Percentiles rank a stretch among this genome's conserved stretches.
Conservation (phyloP, 306 rosid genomes). For the Vicia faba region DNA sequence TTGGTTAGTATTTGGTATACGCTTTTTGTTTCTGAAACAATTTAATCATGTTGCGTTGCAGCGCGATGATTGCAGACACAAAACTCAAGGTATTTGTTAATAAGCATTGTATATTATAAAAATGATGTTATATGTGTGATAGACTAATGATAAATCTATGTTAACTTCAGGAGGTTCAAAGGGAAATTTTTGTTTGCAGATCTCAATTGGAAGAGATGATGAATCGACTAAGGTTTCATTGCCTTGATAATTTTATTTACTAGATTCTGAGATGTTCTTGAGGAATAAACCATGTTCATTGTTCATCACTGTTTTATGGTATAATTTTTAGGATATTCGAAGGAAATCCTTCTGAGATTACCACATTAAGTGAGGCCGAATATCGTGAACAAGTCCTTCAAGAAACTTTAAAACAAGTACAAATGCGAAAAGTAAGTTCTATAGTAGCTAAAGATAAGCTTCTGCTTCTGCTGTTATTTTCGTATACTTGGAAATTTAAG, state of each 20-base stretch:
- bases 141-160: background rate
- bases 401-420: slow-evolving; percentile 55
- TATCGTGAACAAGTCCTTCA: slow-evolving; percentile 49
- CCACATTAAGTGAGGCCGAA: slow-evolving; percentile 52
- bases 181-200: slow-evolving; percentile 44
- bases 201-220: slow-evolving; percentile 54
- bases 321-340: slow-evolving; percentile 53
- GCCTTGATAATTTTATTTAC: background rate
- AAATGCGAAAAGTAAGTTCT: slow-evolving; percentile 45
- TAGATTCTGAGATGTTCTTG: background rate
- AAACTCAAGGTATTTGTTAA: slow-evolving; percentile 55
- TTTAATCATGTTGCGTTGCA: slow-evolving; percentile 34
- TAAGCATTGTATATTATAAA: background rate
- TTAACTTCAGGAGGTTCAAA: slow-evolving; percentile 51
- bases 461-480: too few relatives aligned
- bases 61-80: slow-evolving; percentile 42
- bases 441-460: background rate
- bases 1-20: background rate
- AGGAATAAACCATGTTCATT: background rate
- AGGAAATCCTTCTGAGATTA: slow-evolving; percentile 61
- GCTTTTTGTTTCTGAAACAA: background rate
- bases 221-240: slow-evolving; percentile 52
- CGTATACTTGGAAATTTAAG: slow-evolving; percentile 3
- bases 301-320: slow-evolving; percentile 6
- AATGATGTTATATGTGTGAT: background rate